phyloP scores from a whole-genome alignment of 2,329 filamentous ascomycete genomes.

The Chaetomiaceae sp. region DNA sequence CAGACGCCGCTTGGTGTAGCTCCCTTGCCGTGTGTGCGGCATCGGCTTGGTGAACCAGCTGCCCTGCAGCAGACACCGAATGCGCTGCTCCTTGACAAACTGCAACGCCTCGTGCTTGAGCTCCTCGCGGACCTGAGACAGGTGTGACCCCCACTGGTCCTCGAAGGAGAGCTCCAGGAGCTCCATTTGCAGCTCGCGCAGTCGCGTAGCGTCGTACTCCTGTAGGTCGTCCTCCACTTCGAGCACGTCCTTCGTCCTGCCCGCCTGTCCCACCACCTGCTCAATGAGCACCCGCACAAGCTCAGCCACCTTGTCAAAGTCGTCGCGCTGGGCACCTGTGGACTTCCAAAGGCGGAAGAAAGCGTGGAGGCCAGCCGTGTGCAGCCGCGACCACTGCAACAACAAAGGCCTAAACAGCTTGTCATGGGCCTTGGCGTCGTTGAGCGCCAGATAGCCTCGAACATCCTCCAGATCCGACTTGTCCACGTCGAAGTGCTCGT shows the following conservation, averaged over 20 bases:
- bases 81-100: constrained; percentile 94
- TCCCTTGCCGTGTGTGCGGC: constrained; percentile 35
- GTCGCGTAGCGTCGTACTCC: constrained; percentile 70
- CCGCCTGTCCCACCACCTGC: constrained; percentile 76
- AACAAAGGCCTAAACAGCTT: constrained; percentile 80
- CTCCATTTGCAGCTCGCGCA: constrained; percentile 89
- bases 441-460: constrained; percentile 67
- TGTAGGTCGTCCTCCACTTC: constrained; percentile 86
- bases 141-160: constrained; percentile 86
- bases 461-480: constrained; percentile 73
- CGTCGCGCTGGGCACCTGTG: constrained; percentile 74
- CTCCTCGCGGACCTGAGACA: constrained; percentile 85
- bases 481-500: constrained; percentile 93
- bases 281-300: constrained; percentile 85
- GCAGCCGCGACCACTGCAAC: constrained; percentile 86
- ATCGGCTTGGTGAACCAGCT: constrained; percentile 69
- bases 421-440: constrained; percentile 73
- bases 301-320: constrained; percentile 91
- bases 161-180: constrained; percentile 86
- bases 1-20: constrained; percentile 34
- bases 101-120: constrained; percentile 85
- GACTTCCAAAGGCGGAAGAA: constrained; percentile 92
- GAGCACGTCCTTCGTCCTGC: constrained; percentile 73
- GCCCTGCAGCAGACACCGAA: constrained; percentile 80
- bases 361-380: constrained; percentile 76